Base-by-base conservation (phyloP, 2,329 filamentous ascomycete species). In the Dendryphion nanum region DNA sequence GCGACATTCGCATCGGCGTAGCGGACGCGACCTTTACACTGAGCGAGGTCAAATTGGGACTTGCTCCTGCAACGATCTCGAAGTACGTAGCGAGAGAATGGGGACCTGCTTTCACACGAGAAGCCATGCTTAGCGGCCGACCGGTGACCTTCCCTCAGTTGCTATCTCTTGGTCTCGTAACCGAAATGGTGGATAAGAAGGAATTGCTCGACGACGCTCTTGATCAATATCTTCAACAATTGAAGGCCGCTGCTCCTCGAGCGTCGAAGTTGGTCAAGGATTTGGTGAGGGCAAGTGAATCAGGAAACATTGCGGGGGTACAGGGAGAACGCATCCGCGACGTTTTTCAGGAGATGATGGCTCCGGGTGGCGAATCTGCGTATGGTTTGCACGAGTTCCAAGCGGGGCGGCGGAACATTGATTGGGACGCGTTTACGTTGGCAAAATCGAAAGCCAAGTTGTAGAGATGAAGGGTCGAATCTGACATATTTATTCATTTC, bases 81-180 rank as follows among this genome's bases (percentile, higher is more conserved):
- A 65, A 63, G 36, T 71, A 66, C 37, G 45, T 71, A 2, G 47
- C 66, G 18, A 50, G 67, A 3, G 68, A 70, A 48, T 68, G 58
- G 59, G 66, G 69, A 0, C 7, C 64, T 4, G 37, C 61, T 1
- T 64, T 71, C 35, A 41, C 63, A 1, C 42, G 67, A 5, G 60
- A 66, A 40, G 64, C 64, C 1, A 68, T 71, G 57, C 48, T 72
- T 2, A 61, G 61, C 5, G 62, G 57, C 2, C 53, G 65, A 8
- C 33, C 53, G 1, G 16, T 31, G 8, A 10, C 29, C 16, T 7
- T 17, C 16, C 8, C 8, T 7, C 8, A 26, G n/a, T 26, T 26
- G 23, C 8, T 8, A n/a, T 8, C 8, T 26, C 8, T 26, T 8
- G 23, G 23, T 26, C 8, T n/a, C 23, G 23, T 26, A n/a, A 8